Base-by-base conservation (phyloP, 129 eudicot species). In the Glebionis coronaria region DNA sequence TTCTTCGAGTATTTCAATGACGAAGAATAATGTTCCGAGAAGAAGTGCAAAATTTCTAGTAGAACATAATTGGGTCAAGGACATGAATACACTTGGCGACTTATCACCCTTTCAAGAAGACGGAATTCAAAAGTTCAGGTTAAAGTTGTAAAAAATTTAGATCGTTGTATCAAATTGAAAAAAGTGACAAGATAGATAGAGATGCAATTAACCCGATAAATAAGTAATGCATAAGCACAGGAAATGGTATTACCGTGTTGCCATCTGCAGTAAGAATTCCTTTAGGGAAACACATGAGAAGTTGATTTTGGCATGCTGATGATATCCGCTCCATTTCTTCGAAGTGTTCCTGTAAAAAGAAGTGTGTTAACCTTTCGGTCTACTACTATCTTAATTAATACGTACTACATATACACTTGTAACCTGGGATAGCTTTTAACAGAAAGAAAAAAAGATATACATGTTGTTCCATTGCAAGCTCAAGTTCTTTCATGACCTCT, bases 401-500 rank as follows among this genome's bases (percentile, higher is more conserved):
- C n/a, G n/a, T 47, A 15, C 9, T 23, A 65, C 21, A 16, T 27
- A 5, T 13, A 35, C 46, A 61, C 6, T 46, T n/a, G n/a, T 64
- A 59, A 7, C 40, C n/a, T 13, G 15, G 12, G 56, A 65, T 10
- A 14, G 4, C 8, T 15, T 8, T 31, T 44, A 65, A 49, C 11
- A 52, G 15, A 6, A 3, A 12, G 11, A 7, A 3, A 68, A 54
- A 18, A 18, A 27, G 12, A 66, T 35, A 11, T 68, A 68, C 74
- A 25, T 69, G 74, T 25, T 56, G 74, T 44, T 56, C 56, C 44
- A 69, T 45, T 45, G 66, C 74, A 44, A 56, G 44, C 65, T 69
- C 57, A 44, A 69, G 74, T 69, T 57, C 46, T 44, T 27, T 57
- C 14, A 69, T 59, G 27, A 56, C 45, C 19, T 56, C 28, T 2